Conservation (phyloP, 108 stramenopile species). For the Cyclotella sp. region DNA sequence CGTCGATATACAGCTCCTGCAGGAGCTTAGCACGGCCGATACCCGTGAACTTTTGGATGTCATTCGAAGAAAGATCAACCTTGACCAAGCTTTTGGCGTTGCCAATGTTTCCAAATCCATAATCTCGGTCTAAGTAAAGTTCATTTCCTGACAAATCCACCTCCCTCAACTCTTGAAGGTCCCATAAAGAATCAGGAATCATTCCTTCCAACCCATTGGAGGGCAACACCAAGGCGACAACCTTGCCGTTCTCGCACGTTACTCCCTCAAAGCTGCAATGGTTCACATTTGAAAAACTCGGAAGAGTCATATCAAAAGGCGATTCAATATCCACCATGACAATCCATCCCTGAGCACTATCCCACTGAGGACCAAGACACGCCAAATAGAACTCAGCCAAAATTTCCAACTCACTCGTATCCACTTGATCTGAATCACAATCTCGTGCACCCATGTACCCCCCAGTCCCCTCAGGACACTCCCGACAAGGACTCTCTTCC, state of each 20-base stretch:
- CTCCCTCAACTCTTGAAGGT: constrained; percentile 36
- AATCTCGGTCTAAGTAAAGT: constrained; percentile 43
- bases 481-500: constrained; percentile 48
- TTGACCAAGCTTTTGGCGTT: constrained; percentile 54
- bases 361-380: constrained; percentile 63
- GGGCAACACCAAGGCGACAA: constrained; percentile 30
- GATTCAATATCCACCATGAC: constrained; percentile 45
- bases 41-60: constrained; percentile 46
- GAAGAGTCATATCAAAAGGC: constrained; percentile 41
- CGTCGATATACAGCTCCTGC: constrained; percentile 44
- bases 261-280: constrained; percentile 46
- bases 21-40: constrained; percentile 42
- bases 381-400: constrained; percentile 65
- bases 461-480: constrained; percentile 55
- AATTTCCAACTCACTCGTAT: constrained; percentile 46
- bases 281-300: constrained; percentile 35
- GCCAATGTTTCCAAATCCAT: constrained; percentile 54
- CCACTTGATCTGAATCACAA: constrained; percentile 37
- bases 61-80: constrained; percentile 51
- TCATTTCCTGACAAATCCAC: constrained; percentile 54
- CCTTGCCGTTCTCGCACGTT: constrained; percentile 35
- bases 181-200: constrained; percentile 50
- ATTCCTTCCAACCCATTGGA: constrained; percentile 52
- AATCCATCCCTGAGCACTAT: constrained; percentile 45
- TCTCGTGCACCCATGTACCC: constrained; percentile 50